These are phyloP conservation scores for Aspergillus sp. DNA, from an alignment of 2,329 filamentous ascomycete genomes.

Conservation along the genomic window DNA sequence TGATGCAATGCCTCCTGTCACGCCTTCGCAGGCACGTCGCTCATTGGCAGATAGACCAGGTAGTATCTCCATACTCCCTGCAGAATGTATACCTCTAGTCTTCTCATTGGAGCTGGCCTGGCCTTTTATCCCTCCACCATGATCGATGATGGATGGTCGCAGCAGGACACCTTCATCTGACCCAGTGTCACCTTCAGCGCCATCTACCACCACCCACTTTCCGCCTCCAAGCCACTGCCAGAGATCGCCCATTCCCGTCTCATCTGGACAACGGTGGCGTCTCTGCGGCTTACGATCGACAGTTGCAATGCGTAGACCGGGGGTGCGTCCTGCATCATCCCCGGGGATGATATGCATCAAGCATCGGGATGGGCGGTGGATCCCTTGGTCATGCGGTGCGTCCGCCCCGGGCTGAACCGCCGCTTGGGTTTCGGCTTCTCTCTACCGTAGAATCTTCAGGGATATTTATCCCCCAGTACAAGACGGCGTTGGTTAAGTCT, in stretches of 20 bases:
- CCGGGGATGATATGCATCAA: neutral
- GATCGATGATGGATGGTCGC: neutral
- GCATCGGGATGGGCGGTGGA: neutral
- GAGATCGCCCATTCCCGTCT: neutral
- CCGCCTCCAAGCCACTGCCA: neutral
- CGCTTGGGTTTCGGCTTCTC: neutral
- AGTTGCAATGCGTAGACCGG: neutral
- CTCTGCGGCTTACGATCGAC: neutral
- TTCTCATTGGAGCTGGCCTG: neutral
- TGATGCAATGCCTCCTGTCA: too few species aligned
- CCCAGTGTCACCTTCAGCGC: neutral
- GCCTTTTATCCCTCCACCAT: neutral
- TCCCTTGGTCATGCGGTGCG: neutral
- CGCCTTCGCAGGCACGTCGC: neutral
- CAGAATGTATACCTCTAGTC: neutral
- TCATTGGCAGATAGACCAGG: neutral
- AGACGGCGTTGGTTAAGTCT: neutral
- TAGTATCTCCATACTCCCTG: neutral
- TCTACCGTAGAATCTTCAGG: neutral
- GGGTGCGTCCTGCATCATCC: neutral
- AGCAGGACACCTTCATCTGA: conserved; percentile 1
- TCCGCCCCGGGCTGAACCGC: neutral
- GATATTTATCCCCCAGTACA: neutral
- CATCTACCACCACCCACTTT: neutral
- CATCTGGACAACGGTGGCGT: neutral